Conservation (phyloP, 2,329 filamentous ascomycete species). For the Aureobasidium vineae region DNA sequence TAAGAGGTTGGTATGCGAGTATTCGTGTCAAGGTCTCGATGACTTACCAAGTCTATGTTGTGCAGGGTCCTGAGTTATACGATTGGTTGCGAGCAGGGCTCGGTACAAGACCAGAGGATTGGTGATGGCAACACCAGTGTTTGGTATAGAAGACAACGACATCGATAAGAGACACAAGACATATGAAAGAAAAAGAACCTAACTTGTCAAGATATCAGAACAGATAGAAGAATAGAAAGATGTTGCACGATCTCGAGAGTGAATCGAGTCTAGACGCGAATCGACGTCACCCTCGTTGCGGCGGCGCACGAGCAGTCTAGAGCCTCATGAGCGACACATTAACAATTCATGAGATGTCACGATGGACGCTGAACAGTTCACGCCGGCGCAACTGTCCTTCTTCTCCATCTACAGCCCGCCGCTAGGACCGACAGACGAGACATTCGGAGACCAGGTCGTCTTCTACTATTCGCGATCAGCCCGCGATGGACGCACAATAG, state of each 20-base stretch:
- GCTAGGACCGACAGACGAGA: conserved; percentile 69
- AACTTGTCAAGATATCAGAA: not conserved
- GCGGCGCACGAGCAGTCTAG: not conserved
- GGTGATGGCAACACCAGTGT: conserved; percentile 49
- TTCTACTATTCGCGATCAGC: conserved; percentile 71
- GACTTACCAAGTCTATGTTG: conserved; percentile 61
- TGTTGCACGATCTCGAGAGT: conserved; percentile 16
- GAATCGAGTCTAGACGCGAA: not conserved
- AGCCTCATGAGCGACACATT: conserved; percentile 14
- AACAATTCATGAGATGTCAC: conserved; percentile 1
- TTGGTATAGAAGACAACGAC: conserved; percentile 23
- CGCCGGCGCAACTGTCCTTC: conserved; percentile 82
- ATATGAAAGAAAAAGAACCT: not conserved
- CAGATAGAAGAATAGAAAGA: not conserved
- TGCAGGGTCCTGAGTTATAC: conserved; percentile 66
- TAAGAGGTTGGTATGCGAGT: not conserved
- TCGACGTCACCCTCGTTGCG: conserved; percentile 1
- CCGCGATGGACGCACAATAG: conserved; percentile 33
- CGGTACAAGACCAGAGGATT: conserved; percentile 77
- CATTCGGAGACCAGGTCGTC: conserved; percentile 77
- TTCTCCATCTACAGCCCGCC: conserved; percentile 94
- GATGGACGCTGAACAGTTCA: conserved; percentile 25
- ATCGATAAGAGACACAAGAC: conserved; percentile 15
- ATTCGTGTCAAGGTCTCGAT: not conserved
- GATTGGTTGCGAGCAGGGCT: conserved; percentile 64